These are phyloP conservation scores for Chaetomium tenue DNA, from an alignment of 495 filamentous ascomycete genomes.

Conservation along the genomic window DNA sequence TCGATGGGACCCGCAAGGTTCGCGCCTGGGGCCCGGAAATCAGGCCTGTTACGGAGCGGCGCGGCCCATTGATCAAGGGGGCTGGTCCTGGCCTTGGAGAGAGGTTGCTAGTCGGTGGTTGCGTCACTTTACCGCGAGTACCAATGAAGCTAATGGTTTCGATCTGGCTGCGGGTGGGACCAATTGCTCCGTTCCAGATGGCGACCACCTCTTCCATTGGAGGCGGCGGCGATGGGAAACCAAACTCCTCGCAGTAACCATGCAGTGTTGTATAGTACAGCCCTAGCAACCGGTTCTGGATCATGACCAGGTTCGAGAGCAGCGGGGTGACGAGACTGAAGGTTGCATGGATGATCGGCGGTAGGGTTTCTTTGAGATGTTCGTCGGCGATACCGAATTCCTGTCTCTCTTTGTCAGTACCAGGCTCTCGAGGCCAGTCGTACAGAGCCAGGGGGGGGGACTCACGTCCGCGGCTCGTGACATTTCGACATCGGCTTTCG, in stretches of 20 bases:
- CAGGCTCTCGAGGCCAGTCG: not conserved
- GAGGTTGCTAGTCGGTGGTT: constrained; percentile 53
- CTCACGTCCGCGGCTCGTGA: constrained; percentile 63
- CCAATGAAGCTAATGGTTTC: constrained; percentile 71
- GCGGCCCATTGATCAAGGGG: constrained; percentile 28
- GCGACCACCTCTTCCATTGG: constrained; percentile 69
- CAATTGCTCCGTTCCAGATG: constrained; percentile 65
- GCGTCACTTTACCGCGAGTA: constrained; percentile 73
- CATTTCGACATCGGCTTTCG: constrained; percentile 77
- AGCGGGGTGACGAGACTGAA: constrained; percentile 80
- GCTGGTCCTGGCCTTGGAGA: constrained; percentile 5
- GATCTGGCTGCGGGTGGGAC: constrained; percentile 63
- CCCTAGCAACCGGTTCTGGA: constrained; percentile 80
- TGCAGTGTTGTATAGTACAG: constrained; percentile 82
- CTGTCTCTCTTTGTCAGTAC: constrained; percentile 43
- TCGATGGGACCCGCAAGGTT: constrained; percentile 42
- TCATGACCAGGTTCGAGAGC: constrained; percentile 67
- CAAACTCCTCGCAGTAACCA: constrained; percentile 68
- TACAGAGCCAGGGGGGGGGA: not conserved
- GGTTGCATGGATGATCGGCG: constrained; percentile 68
- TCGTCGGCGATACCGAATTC: constrained; percentile 82
- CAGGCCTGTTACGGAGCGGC: constrained; percentile 39
- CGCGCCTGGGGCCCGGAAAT: constrained; percentile 37
- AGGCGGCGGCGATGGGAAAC: constrained; percentile 71
- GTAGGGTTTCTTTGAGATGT: constrained; percentile 70